Conservation (phyloP, 78 protist species). For the Mantamonas sphyraenae region DNA sequence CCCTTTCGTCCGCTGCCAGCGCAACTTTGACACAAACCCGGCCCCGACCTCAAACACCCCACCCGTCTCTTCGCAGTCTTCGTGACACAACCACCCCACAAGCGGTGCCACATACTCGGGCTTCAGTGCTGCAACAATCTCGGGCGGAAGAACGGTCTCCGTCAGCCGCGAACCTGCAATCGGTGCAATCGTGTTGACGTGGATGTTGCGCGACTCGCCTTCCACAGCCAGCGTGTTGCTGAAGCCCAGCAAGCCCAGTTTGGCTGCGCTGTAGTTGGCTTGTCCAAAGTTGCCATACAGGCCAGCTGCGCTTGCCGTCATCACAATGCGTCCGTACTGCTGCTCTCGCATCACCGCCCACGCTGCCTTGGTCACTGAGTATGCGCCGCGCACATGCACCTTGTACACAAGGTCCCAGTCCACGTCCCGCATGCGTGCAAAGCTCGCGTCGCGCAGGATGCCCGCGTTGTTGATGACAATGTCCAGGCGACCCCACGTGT, state of each 20-base stretch:
- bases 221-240: conserved; percentile 62
- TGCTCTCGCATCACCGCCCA: conserved; percentile 68
- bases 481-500: conserved; percentile 68
- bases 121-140: conserved; percentile 36
- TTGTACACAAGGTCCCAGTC: conserved; percentile 66
- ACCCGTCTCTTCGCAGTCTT: conserved; percentile 49
- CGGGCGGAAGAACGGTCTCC: conserved; percentile 62
- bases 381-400: conserved; percentile 71
- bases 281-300: conserved; percentile 82
- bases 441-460: conserved; percentile 63
- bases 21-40: conserved; percentile 54
- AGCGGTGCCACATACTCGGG: conserved; percentile 75
- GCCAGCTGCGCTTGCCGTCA: conserved; percentile 66
- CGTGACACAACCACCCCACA: conserved; percentile 60
- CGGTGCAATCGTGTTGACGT: conserved; percentile 69
- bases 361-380: conserved; percentile 59
- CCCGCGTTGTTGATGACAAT: conserved; percentile 78
- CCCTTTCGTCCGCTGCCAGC: conserved; percentile 57
- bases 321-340: conserved; percentile 60
- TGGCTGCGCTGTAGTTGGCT: conserved; percentile 68
- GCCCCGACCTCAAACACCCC: conserved; percentile 39
- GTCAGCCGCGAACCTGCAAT: conserved; percentile 63
- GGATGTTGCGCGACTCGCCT: conserved; percentile 57
- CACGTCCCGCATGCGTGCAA: conserved; percentile 53
- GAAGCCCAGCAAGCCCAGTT: conserved; percentile 62